Base-by-base conservation (phyloP, 306 rosid genomes). In the Pterocarpus macrocarpus region DNA sequence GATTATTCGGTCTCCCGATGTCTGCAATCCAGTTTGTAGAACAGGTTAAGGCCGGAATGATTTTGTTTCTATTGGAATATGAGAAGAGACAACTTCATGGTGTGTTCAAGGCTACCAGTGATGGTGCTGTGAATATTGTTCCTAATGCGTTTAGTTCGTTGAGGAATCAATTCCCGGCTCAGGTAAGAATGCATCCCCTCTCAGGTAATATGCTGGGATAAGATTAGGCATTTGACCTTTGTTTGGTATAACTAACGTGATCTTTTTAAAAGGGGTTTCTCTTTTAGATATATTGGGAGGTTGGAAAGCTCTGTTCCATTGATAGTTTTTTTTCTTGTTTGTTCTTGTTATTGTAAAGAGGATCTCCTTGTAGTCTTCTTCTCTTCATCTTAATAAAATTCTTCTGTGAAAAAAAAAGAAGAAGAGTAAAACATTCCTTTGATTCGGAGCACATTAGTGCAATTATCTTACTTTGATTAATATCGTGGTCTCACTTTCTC, bases 11-110 rank as follows among this genome's bases (percentile, higher is more conserved):
- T 69, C 81, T 88, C 33, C 86, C 87, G 5, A 35, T 85, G 33
- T 39, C 77, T 45, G 38, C 41, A 4, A 80, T 85, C 61, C 82
- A 53, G 14, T 87, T 90, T 81, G 88, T 92, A 16, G 80, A 77
- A 76, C 84, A 84, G 84, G 69, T 92, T 59, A 88, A 90, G 81
- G 34, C 69, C 0, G 94, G 92, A 14, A 87, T 86, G 85, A n/a
- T 86, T 75, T 72, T 92, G 61, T 92, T 92, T 81, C 89, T 92
- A 15, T 90, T 84, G 47, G 94, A 92, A 38, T 69, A 80, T 49
- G 94, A 90, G 69, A 82, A 79, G 68, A 84, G 80, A 76, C 65
- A 69, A 62, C 97, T 92, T 61, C 82, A 92, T 61, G 97, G 97
- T 28, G 94, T 92, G 47, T 92, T 82, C 44, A 67, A 36, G 85